Base-by-base conservation (phyloP, 2,329 filamentous ascomycete species). In the Hypoxylon sp. region DNA sequence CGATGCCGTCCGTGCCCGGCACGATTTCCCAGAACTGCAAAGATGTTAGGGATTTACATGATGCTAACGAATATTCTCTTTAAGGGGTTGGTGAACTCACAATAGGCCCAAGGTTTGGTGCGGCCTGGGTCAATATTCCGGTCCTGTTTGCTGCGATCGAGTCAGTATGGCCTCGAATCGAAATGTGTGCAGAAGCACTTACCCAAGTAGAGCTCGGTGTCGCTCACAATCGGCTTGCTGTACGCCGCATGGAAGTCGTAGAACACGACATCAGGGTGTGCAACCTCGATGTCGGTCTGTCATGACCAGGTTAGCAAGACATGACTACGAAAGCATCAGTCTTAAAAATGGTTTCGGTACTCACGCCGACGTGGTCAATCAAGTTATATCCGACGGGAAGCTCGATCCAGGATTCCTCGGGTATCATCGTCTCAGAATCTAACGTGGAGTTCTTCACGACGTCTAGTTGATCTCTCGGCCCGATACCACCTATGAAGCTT, bases 191-290 rank as follows among this genome's bases (percentile, higher is more conserved):
- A 11, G 4, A 7, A 7, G 20, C 11, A 18, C 72, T 66, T 73
- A 73, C 69, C 75, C 29, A 83, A 72, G 56, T 83, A 83, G 38
- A 67, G 63, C 21, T 70, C 59, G 52, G 72, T 72, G 64, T 83
- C 81, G 2, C 69, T 68, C 5, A 63, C 55, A 52, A 76, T 78
- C 3, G 80, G 80, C 38, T 74, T 75, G 63, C 80, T 71, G 60
- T 79, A 89, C 1, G 86, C 86, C 41, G 74, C 77, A 68, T 86
- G 87, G 66, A 87, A 88, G 73, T 89, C 82, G 67, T 89, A 89
- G 72, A 84, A 83, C 10, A 73, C 69, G 3, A 79, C 76, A 29
- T 76, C 72, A 5, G 77, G 75, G 50, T 79, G 77, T 45, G 74
- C 66, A 63, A 80, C 61, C 43, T 77, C 75, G 48, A 75, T 70